These are phyloP conservation scores for Cercospora berteroae DNA, from an alignment of 2,329 filamentous ascomycete genomes.

Conservation along the genomic window DNA sequence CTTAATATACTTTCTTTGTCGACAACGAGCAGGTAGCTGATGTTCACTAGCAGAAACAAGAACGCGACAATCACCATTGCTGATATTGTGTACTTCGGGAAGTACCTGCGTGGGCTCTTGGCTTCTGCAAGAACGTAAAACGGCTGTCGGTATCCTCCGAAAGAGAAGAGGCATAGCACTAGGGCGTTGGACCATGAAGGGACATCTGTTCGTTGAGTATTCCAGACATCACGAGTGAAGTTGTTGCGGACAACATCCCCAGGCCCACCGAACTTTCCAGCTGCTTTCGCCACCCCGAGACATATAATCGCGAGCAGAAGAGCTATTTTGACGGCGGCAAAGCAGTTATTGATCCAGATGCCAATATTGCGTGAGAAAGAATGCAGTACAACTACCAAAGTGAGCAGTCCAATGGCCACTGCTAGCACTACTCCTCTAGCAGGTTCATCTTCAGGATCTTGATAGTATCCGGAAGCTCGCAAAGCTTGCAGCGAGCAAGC, in stretches of 20 bases:
- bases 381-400: conserved; percentile 51
- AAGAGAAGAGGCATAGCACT: conserved; percentile 46
- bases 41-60: conserved; percentile 30
- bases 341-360: conserved; percentile 52
- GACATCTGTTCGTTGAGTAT: conserved; percentile 29
- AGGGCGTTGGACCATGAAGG: conserved; percentile 43
- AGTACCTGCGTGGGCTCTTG: conserved; percentile 39
- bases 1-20: conserved; percentile 21
- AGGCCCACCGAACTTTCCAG: conserved; percentile 25
- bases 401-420: conserved; percentile 49
- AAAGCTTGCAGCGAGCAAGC: conserved; percentile 46
- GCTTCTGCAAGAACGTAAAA: conserved; percentile 48
- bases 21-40: conserved; percentile 37
- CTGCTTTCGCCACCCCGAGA: conserved; percentile 36
- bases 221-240: conserved; percentile 28
- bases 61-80: conserved; percentile 36
- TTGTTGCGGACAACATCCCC: conserved; percentile 28
- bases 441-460: conserved; percentile 14
- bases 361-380: conserved; percentile 50
- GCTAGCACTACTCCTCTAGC: conserved; percentile 43
- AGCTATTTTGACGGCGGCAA: conserved; percentile 51
- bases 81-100: conserved; percentile 37
- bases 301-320: conserved; percentile 51
- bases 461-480: conserved; percentile 37
- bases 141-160: conserved; percentile 46